Conservation (phyloP, 257 asterid species). For the Solanum tacnaense region DNA sequence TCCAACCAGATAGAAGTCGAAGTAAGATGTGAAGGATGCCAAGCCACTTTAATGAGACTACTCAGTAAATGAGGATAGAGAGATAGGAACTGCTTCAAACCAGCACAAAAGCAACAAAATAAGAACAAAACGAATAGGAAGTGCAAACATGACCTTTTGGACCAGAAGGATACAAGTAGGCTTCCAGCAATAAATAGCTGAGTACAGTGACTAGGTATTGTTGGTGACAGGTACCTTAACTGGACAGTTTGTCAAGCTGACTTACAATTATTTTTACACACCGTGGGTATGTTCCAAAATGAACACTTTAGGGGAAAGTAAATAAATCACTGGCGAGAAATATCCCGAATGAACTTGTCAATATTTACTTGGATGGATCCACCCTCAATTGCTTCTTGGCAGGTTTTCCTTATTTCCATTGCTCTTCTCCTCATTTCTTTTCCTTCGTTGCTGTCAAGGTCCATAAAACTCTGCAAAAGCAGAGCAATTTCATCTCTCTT, state of each 20-base stretch:
- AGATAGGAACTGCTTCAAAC: not conserved
- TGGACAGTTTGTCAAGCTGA: not conserved
- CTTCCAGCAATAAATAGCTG: not conserved
- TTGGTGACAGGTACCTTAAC: not conserved
- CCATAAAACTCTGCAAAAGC: slow-evolving; percentile 40
- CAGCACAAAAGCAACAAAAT: not conserved
- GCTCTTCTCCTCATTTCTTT: slow-evolving; percentile 20
- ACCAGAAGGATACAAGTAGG: not conserved
- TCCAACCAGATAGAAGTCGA: not conserved
- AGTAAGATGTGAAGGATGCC: not conserved
- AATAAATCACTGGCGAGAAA: not conserved
- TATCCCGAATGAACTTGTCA: slow-evolving; percentile 15
- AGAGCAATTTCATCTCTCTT: slow-evolving; percentile 18
- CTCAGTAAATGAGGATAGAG: not conserved
- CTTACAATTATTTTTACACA: not conserved
- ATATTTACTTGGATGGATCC: slow-evolving; percentile 33
- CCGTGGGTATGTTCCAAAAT: not conserved
- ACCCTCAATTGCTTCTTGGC: slow-evolving; percentile 10
- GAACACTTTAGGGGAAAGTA: not conserved
- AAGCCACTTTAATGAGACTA: not conserved
- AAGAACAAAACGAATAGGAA: not conserved
- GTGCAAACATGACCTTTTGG: not conserved
- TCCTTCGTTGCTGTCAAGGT: slow-evolving; percentile 26
- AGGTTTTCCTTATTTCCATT: slow-evolving; percentile 4
- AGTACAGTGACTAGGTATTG: not conserved